These are phyloP conservation scores for Parasitella parasitica DNA, from an alignment of 371 early-diverging fungal genomes.

Conservation along the genomic window DNA sequence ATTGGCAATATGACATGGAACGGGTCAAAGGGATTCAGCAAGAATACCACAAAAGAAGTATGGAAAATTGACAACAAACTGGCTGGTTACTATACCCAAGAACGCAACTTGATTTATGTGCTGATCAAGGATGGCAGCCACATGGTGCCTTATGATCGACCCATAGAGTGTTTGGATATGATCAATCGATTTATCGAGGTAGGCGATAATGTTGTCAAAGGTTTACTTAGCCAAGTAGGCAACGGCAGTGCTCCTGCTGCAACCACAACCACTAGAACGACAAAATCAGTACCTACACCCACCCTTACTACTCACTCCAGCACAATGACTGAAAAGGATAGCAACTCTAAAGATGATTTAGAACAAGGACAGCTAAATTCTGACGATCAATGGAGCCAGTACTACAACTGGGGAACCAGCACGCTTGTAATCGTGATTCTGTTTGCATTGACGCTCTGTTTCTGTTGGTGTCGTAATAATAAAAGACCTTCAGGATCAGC, in stretches of 20 bases:
- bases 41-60: constrained; percentile 26
- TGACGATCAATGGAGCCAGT: constrained; percentile 3
- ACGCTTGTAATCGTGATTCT: constrained; percentile 31
- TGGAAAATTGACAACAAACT: constrained; percentile 62
- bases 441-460: constrained; percentile 23
- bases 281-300: neutral
- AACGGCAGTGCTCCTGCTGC: neutral
- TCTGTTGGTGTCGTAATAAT: constrained; percentile 31
- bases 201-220: constrained; percentile 35
- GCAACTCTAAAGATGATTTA: neutral
- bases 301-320: neutral
- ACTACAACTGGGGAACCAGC: constrained; percentile 27
- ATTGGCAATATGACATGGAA: constrained; percentile 76
- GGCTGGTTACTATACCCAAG: constrained; percentile 58
- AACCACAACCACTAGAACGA: neutral
- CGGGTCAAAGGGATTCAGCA: constrained; percentile 62
- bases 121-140: constrained; percentile 72
- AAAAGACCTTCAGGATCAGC: constrained; percentile 10
- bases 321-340: neutral
- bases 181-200: constrained; percentile 74
- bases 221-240: constrained; percentile 35
- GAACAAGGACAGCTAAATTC: neutral
- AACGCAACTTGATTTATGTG: constrained; percentile 71
- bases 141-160: constrained; percentile 81
- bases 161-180: constrained; percentile 67